These are phyloP conservation scores for Monosporozyma solicola DNA, from an alignment of 805 yeast genomes.

Conservation along the genomic window DNA sequence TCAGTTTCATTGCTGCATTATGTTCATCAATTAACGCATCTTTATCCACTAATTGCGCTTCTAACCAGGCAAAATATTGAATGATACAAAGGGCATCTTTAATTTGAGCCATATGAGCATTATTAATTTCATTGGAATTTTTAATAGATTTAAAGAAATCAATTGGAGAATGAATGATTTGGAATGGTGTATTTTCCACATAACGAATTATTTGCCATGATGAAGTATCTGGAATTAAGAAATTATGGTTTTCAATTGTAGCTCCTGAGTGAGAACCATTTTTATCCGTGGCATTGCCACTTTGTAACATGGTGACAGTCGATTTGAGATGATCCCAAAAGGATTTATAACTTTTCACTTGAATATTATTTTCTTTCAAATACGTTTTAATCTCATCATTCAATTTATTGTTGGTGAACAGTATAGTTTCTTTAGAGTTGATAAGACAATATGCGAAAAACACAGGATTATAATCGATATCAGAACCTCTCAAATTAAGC, in stretches of 20 bases:
- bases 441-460: constrained; percentile 55
- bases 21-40: constrained; percentile 49
- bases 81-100: constrained; percentile 76
- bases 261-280: background rate
- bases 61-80: constrained; percentile 77
- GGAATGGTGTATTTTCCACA: constrained; percentile 23
- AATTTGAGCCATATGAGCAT: constrained; percentile 66
- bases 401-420: constrained; percentile 47
- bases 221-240: constrained; percentile 45
- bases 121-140: constrained; percentile 60
- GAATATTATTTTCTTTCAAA: constrained; percentile 38
- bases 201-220: constrained; percentile 62
- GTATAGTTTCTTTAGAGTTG: constrained; percentile 37
- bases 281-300: constrained; percentile 10
- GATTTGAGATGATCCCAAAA: constrained; percentile 49
- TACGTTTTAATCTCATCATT: constrained; percentile 32
- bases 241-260: constrained; percentile 8
- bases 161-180: constrained; percentile 48
- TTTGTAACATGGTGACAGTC: constrained; percentile 4
- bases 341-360: constrained; percentile 42
- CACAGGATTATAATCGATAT: constrained; percentile 79
- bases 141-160: constrained; percentile 66
- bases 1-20: constrained; percentile 54
- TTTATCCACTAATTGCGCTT: constrained; percentile 40
- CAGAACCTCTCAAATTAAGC: constrained; percentile 74